phyloP scores from a whole-genome alignment of 306 rosid genomes.

The Albizia julibrissin region DNA sequence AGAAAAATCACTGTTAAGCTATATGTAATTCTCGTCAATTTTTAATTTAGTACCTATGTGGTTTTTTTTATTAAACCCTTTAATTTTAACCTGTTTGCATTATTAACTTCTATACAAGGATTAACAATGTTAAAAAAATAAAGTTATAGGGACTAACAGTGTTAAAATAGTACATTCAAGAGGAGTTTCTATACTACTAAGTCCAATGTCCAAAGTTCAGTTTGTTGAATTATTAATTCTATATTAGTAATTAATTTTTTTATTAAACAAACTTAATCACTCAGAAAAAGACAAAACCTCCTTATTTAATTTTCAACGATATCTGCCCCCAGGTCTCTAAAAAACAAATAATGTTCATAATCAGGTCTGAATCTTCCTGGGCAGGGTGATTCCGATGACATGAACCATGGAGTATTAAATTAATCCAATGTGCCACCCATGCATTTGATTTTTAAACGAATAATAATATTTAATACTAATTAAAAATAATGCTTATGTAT shows the following conservation, averaged over 20 bases:
- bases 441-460: neutral
- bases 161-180: too few relatives aligned
- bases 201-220: slow-evolving; percentile 20
- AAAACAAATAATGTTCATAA: neutral
- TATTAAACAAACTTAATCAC: neutral
- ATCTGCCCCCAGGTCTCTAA: neutral
- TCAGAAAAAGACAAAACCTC: slow-evolving; percentile 31
- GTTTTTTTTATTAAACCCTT: too few relatives aligned
- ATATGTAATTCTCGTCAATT: too few relatives aligned
- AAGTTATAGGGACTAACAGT: too few relatives aligned
- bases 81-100: too few relatives aligned
- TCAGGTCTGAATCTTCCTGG: neutral
- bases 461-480: too few relatives aligned
- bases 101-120: too few relatives aligned
- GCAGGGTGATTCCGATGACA: neutral
- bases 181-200: neutral
- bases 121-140: too few relatives aligned
- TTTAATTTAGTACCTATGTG: too few relatives aligned
- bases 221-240: neutral
- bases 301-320: slow-evolving; percentile 41
- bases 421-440: neutral
- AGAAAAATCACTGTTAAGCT: too few relatives aligned
- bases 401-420: neutral
- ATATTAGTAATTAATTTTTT: neutral
- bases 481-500: too few relatives aligned